Evolutionary conservation across 768 basidiomycete species (phyloP).

Genomic region (Wakefieldia striispora): DNA sequence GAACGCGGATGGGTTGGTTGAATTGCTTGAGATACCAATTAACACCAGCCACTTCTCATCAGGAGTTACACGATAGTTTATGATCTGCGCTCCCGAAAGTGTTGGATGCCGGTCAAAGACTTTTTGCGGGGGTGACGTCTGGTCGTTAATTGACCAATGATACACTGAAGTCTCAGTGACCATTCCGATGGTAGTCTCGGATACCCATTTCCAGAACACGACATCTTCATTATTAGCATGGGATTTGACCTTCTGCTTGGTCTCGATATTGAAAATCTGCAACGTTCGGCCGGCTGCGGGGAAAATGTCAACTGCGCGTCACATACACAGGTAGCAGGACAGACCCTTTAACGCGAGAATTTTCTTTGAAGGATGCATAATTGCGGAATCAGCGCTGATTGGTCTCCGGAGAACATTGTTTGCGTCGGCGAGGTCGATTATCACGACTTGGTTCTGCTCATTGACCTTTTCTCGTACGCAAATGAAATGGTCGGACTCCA

Average conservation of each 20-base stretch:
- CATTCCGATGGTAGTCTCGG: slow-evolving; percentile 86
- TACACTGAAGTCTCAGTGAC: slow-evolving; percentile 92
- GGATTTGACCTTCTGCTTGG: slow-evolving; percentile 96
- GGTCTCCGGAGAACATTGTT: slow-evolving; percentile 96
- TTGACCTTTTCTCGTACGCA: slow-evolving; percentile 95
- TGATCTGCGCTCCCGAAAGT: slow-evolving; percentile 94
- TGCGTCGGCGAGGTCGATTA: slow-evolving; percentile 95
- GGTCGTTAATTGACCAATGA: slow-evolving; percentile 83
- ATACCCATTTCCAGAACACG: slow-evolving; percentile 99
- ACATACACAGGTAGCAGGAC: not conserved
- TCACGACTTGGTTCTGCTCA: slow-evolving; percentile 97
- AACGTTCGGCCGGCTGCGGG: slow-evolving; percentile 82
- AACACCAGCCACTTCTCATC: slow-evolving; percentile 99
- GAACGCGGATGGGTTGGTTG: slow-evolving; percentile 92
- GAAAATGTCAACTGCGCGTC: slow-evolving; percentile 3
- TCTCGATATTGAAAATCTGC: slow-evolving; percentile 97
- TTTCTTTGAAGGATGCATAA: slow-evolving; percentile 97
- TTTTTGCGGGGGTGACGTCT: slow-evolving; percentile 81
- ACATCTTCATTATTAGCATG: slow-evolving; percentile 92
- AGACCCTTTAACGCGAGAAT: slow-evolving; percentile 91
- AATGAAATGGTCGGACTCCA: slow-evolving; percentile 98
- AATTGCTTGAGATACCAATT: slow-evolving; percentile 90
- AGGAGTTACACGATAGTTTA: slow-evolving; percentile 90
- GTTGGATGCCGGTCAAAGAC: slow-evolving; percentile 95
- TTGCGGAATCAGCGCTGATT: slow-evolving; percentile 97